These are phyloP conservation scores for Teratosphaeria gauchensis DNA, from an alignment of 2,329 filamentous ascomycete genomes.

Conservation along the genomic window DNA sequence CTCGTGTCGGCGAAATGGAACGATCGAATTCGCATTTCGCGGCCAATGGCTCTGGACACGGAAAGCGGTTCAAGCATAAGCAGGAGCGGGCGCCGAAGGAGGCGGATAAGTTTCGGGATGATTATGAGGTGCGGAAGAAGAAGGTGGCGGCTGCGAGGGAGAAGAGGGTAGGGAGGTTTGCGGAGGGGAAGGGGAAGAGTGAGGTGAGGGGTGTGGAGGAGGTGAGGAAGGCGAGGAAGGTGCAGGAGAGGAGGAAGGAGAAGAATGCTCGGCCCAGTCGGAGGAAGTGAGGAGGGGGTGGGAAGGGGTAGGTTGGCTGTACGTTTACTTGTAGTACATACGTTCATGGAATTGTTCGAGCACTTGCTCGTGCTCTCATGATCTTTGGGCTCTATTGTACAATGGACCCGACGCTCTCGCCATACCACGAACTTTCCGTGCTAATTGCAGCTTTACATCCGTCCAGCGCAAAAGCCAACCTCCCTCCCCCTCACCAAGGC, in stretches of 20 bases:
- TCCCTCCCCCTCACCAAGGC: constrained; percentile 14
- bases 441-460: no score
- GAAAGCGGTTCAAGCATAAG: constrained; percentile 71
- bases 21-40: constrained; percentile 21
- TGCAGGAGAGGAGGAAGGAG: constrained; percentile 65
- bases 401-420: no score
- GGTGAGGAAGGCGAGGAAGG: constrained; percentile 69
- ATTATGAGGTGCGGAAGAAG: constrained; percentile 86
- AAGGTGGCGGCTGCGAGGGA: constrained; percentile 78
- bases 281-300: not conserved
- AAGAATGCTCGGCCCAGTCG: constrained; percentile 73
- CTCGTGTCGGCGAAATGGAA: constrained; percentile 76
- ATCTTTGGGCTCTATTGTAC: no score
- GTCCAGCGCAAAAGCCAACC: no score
- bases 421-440: no score
- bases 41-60: constrained; percentile 25
- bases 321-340: no score
- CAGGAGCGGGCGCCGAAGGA: constrained; percentile 82
- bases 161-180: constrained; percentile 66
- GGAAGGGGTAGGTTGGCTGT: not conserved
- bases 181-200: constrained; percentile 61
- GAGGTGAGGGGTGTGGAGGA: constrained; percentile 78
- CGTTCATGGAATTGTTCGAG: no score
- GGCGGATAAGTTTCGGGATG: constrained; percentile 83
- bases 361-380: no score